These are phyloP conservation scores for Cnidoscolus chayamansa DNA, from an alignment of 441 rosid species.

Conservation along the genomic window DNA sequence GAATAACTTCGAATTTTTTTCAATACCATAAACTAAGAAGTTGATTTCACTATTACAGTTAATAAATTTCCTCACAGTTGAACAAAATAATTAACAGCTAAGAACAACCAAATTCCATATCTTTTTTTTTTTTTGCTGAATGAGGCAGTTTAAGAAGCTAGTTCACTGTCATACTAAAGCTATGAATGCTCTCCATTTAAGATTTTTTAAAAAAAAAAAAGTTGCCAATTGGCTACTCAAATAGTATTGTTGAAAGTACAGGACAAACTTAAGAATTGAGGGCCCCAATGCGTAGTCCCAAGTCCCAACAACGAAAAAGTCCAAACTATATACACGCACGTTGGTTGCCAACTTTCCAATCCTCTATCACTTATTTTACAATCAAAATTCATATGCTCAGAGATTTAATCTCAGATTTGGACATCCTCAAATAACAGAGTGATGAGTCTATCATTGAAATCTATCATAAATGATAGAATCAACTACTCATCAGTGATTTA, in stretches of 20 bases:
- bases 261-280: neutral
- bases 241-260: neutral
- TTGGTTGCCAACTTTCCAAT: neutral
- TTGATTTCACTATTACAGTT: neutral
- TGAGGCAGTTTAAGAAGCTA: neutral
- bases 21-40: neutral
- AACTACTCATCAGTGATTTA: neutral
- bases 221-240: neutral
- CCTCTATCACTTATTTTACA: neutral
- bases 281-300: neutral
- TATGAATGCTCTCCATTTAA: neutral
- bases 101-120: neutral
- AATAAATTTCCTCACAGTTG: slow-evolving; percentile 11
- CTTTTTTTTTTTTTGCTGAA: neutral
- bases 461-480: neutral
- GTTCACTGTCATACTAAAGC: neutral
- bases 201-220: neutral
- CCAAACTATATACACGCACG: too few relatives aligned
- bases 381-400: neutral
- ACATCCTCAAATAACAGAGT: neutral
- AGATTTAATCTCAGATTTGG: neutral
- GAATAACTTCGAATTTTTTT: neutral
- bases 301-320: neutral
- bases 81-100: neutral
- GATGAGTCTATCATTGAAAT: neutral